Evolutionary conservation across 1,284 basidiomycete genomes (phyloP), one percentile per base, ranked within the genome.

Genomic region (Coniferiporia weirii): DNA sequence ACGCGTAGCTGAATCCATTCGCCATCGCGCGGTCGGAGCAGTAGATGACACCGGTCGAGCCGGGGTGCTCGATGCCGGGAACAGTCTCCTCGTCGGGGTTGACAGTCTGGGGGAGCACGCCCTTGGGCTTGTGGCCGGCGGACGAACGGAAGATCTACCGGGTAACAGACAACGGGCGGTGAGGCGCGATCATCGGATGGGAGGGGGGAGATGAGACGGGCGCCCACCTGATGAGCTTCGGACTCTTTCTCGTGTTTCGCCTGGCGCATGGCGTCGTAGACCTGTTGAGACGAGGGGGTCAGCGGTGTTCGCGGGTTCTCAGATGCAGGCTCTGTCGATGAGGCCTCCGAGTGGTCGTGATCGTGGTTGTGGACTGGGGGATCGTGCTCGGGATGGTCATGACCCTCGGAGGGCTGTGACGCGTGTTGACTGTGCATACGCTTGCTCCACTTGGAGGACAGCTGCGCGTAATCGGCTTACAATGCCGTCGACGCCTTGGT

Each of bases 21-120:
- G 91, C 91, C 77, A 91, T 91, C 32, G 89, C 89, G 63, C 87
- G 84, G 70, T 92, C 92, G 4, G 89, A 93, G 73, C 90, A 94
- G 71, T 94, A 94, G 68, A 95, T 95, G 66, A 85, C 88, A 60
- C 86, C 86, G 13, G 86, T 89, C 68, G 81, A 85, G 49, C 87
- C 78, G 10, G 89, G 88, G 68, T 91, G 89, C 68, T 85, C 79
- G 65, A 93, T 89, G 48, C 91, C 91, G 6, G 90, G 89, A 0
- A 93, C 83, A 0, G 89, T 90, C 70, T 93, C 91, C 64, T 91
- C 89, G 63, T 88, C 83, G 1, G 87, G 83, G 65, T 91, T 87
- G 58, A 85, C 73, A 1, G 81, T 87, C 71, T 88, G 78, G 12
- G 89, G 87, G 34, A 86, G 61, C 34, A 81, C 59, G 5, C 81